These are phyloP conservation scores for Umbelopsis sp. DNA, from an alignment of 192 early-diverging fungal species.

Conservation along the genomic window DNA sequence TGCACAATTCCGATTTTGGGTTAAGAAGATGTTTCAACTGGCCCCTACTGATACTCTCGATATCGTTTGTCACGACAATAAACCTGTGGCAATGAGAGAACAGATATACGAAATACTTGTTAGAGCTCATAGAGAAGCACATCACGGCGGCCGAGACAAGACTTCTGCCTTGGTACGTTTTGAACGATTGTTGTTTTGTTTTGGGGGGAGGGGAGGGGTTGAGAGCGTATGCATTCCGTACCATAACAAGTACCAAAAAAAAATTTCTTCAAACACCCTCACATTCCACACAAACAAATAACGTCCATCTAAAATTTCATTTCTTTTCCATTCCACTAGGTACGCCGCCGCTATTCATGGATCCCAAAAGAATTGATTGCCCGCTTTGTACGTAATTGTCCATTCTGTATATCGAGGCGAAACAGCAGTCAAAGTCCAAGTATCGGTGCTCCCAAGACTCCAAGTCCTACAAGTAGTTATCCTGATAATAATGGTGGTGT, in stretches of 20 bases:
- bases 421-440: constrained; percentile 35
- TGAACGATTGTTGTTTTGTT: not conserved
- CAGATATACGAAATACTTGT: constrained; percentile 51
- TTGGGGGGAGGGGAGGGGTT: no score
- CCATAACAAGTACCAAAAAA: not conserved
- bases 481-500: constrained; percentile 21
- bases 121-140: constrained; percentile 49
- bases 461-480: constrained; percentile 28
- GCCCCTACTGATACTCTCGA: constrained; percentile 33
- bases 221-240: not conserved
- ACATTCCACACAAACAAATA: constrained; percentile 20
- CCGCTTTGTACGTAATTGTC: constrained; percentile 40
- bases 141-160: constrained; percentile 57
- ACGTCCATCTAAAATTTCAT: not conserved
- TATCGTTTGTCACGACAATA: constrained; percentile 50
- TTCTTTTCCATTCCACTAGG: constrained; percentile 18
- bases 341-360: constrained; percentile 39
- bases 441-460: constrained; percentile 17
- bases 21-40: constrained; percentile 57
- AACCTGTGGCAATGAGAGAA: constrained; percentile 54
- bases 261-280: not conserved
- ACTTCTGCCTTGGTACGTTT: constrained; percentile 54
- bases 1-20: constrained; percentile 59
- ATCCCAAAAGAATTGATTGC: constrained; percentile 43
- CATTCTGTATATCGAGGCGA: constrained; percentile 40